Evolutionary conservation across 129 eudicot species (phyloP).

Genomic region (Cynara cardunculus): DNA sequence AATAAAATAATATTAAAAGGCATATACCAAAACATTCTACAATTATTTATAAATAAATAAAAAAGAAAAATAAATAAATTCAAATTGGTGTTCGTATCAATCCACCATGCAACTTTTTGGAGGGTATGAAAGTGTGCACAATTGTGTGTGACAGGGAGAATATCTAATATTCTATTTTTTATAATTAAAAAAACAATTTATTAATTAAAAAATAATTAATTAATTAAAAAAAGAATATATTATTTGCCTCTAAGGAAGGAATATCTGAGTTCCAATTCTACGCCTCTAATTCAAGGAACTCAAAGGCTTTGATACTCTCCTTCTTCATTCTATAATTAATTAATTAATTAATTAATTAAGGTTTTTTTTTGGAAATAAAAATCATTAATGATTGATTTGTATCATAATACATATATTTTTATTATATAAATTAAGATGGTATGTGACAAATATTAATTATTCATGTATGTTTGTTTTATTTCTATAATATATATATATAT

Average conservation of each 20-base stretch:
- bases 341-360: background rate
- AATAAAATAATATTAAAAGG: slow-evolving; percentile 17
- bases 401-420: background rate
- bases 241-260: slow-evolving; percentile 60
- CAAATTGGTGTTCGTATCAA: slow-evolving; percentile 51
- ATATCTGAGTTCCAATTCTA: slow-evolving; percentile 75
- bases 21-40: slow-evolving; percentile 37
- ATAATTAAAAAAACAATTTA: slow-evolving; percentile 34
- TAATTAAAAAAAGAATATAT: slow-evolving; percentile 28
- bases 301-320: background rate
- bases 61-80: slow-evolving; percentile 22
- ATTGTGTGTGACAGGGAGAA: slow-evolving; percentile 33
- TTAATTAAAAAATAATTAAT: slow-evolving; percentile 23
- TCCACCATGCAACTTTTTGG: slow-evolving; percentile 43
- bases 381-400: no score
- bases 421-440: background rate
- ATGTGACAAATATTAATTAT: background rate
- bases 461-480: no score
- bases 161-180: slow-evolving; percentile 14
- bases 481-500: background rate
- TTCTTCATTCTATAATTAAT: background rate
- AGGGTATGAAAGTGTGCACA: slow-evolving; percentile 55
- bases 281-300: slow-evolving; percentile 52
- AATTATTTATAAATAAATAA: background rate
- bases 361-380: background rate